phyloP scores from a whole-genome alignment of 495 filamentous ascomycete genomes.

The Barbatosphaeria neglecta region DNA sequence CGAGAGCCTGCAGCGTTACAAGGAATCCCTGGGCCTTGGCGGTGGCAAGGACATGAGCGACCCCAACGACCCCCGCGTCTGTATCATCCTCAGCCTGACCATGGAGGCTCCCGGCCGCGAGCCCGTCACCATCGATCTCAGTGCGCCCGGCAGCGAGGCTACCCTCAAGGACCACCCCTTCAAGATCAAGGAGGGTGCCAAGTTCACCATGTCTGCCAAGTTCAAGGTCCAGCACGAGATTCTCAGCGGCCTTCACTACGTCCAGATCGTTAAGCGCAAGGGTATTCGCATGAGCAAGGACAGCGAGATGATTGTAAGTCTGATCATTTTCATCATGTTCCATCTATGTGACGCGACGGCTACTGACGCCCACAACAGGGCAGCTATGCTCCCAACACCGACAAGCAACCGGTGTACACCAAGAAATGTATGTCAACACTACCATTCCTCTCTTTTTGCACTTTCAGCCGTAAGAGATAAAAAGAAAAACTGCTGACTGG shows the following conservation, averaged over 20 bases:
- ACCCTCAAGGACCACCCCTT: constrained; percentile 79
- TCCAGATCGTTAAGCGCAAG: constrained; percentile 84
- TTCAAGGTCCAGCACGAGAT: constrained; percentile 97
- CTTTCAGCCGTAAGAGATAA: not conserved
- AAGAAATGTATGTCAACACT: constrained; percentile 66
- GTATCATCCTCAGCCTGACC: constrained; percentile 81
- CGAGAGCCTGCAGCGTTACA: constrained; percentile 93
- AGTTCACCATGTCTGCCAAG: constrained; percentile 81
- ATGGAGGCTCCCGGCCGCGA: constrained; percentile 67
- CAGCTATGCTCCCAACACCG: constrained; percentile 81
- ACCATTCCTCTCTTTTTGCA: not conserved
- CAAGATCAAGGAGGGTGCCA: constrained; percentile 88
- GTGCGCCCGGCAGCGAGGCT: constrained; percentile 47
- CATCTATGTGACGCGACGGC: too few relatives aligned
- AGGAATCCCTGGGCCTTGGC: constrained; percentile 83
- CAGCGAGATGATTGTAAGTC: constrained; percentile 87
- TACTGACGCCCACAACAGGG: constrained; percentile 42
- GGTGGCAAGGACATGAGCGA: constrained; percentile 48
- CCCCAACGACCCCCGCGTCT: constrained; percentile 67
- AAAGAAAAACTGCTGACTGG: too few relatives aligned
- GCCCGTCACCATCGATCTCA: constrained; percentile 79
- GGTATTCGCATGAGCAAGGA: constrained; percentile 76
- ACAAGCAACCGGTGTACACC: constrained; percentile 67
- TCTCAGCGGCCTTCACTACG: constrained; percentile 83
- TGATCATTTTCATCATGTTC: not conserved